phyloP scores from a whole-genome alignment of 2,329 filamentous ascomycete species.

The Parascedosporium putredinis region DNA sequence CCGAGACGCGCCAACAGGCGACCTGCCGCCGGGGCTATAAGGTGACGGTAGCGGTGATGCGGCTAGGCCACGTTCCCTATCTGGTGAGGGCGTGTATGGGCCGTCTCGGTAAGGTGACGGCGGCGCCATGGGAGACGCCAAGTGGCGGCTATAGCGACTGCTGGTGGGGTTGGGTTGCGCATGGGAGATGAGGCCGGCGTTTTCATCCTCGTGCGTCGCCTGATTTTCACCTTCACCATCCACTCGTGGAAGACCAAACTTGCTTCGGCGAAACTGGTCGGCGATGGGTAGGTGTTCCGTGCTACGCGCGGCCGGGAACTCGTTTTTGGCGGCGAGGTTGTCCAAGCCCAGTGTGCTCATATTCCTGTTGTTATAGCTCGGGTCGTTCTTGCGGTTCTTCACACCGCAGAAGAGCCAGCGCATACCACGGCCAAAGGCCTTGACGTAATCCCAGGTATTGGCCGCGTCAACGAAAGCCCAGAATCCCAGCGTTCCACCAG shows the following conservation, averaged over 20 bases:
- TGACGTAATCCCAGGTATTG: constrained; percentile 75
- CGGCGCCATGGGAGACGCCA: constrained; percentile 1
- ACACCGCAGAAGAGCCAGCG: constrained; percentile 73
- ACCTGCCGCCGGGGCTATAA: neutral
- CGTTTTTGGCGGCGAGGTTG: constrained; percentile 19
- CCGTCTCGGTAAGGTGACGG: constrained; percentile 1
- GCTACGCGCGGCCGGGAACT: constrained; percentile 20
- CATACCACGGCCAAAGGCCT: constrained; percentile 65
- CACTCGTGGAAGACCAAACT: constrained; percentile 16
- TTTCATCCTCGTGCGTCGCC: constrained; percentile 33
- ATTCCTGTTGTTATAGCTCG: constrained; percentile 32
- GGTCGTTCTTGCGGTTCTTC: constrained; percentile 45
- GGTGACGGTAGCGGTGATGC: neutral
- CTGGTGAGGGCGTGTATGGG: neutral
- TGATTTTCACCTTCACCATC: constrained; percentile 13
- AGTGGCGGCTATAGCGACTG: neutral
- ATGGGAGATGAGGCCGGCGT: constrained; percentile 31
- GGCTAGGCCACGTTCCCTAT: neutral
- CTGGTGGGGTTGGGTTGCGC: constrained; percentile 17
- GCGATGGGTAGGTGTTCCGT: constrained; percentile 29
- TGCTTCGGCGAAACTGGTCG: constrained; percentile 25
- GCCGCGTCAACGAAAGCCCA: constrained; percentile 60
- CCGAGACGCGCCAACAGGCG: neutral
- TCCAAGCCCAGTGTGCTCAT: constrained; percentile 26
- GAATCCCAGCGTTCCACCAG: constrained; percentile 54